These are phyloP conservation scores for Tulasnella sp. DNA, from an alignment of 768 basidiomycete genomes.

Conservation along the genomic window DNA sequence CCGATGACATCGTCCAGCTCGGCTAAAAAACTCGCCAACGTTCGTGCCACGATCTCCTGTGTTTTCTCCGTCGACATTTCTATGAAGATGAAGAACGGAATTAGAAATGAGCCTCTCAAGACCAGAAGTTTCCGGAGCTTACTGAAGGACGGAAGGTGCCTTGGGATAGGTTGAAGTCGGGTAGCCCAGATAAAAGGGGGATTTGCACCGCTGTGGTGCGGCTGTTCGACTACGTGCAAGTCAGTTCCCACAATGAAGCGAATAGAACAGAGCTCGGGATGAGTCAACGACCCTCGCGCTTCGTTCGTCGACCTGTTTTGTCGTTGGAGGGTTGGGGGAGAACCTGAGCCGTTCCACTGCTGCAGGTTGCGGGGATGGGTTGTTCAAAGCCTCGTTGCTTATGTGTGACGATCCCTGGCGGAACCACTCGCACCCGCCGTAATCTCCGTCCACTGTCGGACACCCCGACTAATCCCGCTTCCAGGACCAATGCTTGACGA, in stretches of 20 bases:
- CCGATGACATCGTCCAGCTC: conserved; percentile 13
- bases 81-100: neutral
- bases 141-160: neutral
- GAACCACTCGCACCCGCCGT: neutral
- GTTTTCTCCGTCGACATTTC: conserved; percentile 16
- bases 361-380: neutral
- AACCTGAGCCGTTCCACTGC: neutral
- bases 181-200: neutral
- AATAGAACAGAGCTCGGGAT: neutral
- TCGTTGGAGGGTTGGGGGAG: neutral
- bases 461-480: neutral
- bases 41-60: neutral
- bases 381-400: conserved; percentile 1
- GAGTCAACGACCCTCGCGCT: neutral
- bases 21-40: neutral
- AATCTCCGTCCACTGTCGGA: neutral
- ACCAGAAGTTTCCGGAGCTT: neutral
- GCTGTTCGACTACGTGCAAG: neutral
- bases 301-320: neutral
- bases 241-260: conserved; percentile 15
- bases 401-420: neutral
- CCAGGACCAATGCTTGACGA: neutral
- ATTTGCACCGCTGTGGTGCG: neutral
- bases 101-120: neutral
- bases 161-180: neutral